These are phyloP conservation scores for Pythium sp. DNA, from an alignment of 352 stramenopile genomes.

Conservation along the genomic window DNA sequence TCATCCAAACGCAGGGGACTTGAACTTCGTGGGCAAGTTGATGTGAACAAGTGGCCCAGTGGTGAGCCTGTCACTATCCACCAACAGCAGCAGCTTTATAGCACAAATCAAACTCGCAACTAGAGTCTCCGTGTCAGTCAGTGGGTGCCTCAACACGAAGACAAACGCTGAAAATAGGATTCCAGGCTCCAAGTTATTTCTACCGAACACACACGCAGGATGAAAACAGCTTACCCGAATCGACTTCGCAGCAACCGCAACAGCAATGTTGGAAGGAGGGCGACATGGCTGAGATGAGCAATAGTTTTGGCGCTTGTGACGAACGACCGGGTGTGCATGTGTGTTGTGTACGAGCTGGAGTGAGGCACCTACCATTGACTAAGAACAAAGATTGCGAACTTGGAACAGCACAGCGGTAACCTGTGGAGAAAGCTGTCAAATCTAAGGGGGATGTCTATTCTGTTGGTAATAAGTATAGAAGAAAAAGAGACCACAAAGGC, in stretches of 20 bases:
- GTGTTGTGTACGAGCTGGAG: background rate
- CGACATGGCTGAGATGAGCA: background rate
- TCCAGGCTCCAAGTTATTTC: background rate
- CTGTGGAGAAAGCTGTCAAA: background rate
- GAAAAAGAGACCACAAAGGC: background rate
- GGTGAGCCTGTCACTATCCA: background rate
- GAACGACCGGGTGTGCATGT: background rate
- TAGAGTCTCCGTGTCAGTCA: background rate
- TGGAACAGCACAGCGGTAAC: background rate
- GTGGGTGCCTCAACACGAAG: background rate
- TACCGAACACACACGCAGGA: background rate
- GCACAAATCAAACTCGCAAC: background rate
- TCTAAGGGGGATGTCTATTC: constrained; percentile 9
- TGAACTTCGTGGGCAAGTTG: background rate
- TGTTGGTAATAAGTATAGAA: constrained; percentile 12
- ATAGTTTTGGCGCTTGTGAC: background rate
- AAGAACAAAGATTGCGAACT: background rate
- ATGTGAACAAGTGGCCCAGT: background rate
- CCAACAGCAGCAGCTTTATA: background rate
- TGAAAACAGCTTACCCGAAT: background rate
- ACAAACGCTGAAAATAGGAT: background rate
- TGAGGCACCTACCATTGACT: background rate
- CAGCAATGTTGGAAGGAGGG: background rate
- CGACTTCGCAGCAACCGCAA: background rate
- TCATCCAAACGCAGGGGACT: background rate